phyloP scores from a whole-genome alignment of 2,329 filamentous ascomycete genomes.

The Xylariaceae sp. region DNA sequence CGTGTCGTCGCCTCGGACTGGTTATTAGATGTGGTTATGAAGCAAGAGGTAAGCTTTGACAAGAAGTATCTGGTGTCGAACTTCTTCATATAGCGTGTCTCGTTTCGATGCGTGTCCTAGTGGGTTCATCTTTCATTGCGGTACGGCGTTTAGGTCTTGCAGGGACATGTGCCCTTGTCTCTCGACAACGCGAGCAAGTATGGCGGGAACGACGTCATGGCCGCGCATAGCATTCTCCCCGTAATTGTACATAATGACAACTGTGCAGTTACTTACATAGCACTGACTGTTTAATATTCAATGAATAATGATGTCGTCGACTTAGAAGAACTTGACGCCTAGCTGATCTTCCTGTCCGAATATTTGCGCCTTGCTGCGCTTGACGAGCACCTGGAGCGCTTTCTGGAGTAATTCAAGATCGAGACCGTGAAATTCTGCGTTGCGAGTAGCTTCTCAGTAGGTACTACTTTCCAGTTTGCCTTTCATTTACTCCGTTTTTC shows the following conservation, averaged over 20 bases:
- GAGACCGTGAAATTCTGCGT: slow-evolving; percentile 82
- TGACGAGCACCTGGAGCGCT: slow-evolving; percentile 81
- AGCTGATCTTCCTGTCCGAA: slow-evolving; percentile 88
- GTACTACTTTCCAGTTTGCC: neutral
- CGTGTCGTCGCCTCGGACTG: slow-evolving; percentile 86
- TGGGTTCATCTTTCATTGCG: slow-evolving; percentile 15
- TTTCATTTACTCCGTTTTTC: neutral
- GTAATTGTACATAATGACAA: slow-evolving; percentile 25
- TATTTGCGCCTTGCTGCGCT: slow-evolving; percentile 89
- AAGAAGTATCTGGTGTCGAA: slow-evolving; percentile 64
- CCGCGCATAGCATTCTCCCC: slow-evolving; percentile 1
- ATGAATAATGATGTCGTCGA: slow-evolving; percentile 22
- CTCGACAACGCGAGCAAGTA: slow-evolving; percentile 1
- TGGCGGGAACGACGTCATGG: slow-evolving; percentile 20
- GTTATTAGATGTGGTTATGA: slow-evolving; percentile 89
- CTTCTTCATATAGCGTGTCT: slow-evolving; percentile 45
- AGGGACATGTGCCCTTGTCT: neutral
- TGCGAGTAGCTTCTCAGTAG: neutral
- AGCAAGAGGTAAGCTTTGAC: slow-evolving; percentile 76
- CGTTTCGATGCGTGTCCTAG: neutral
- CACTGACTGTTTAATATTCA: slow-evolving; percentile 8
- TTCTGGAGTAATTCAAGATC: slow-evolving; percentile 82
- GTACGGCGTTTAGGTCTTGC: slow-evolving; percentile 27
- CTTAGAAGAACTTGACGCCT: slow-evolving; percentile 96
- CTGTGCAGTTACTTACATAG: slow-evolving; percentile 16